phyloP scores from a whole-genome alignment of 2,329 filamentous ascomycete genomes.

The Botrytis galanthina region DNA sequence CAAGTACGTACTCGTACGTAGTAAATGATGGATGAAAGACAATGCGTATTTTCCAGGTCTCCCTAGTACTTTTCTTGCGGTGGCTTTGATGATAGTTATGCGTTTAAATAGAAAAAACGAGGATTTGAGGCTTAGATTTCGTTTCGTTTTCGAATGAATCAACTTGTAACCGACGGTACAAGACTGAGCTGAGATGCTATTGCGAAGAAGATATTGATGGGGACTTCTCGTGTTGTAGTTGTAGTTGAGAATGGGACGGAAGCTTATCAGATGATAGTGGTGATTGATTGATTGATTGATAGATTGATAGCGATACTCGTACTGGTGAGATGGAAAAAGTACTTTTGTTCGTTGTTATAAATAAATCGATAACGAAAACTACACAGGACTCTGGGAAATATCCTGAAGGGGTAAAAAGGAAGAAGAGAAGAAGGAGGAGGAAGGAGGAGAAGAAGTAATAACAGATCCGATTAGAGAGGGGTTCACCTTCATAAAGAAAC shows the following conservation, averaged over 20 bases:
- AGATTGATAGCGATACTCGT: no score
- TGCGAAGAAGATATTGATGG: neutral
- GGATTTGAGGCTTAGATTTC: neutral
- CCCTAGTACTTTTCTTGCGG: neutral
- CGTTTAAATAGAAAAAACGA: neutral
- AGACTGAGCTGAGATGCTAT: neutral
- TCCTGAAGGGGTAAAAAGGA: neutral
- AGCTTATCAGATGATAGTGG: neutral
- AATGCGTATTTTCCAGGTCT: neutral
- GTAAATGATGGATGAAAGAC: neutral
- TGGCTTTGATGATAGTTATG: neutral
- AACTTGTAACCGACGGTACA: neutral
- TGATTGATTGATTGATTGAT: no score
- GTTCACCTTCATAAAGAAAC: slow-evolving; percentile 5
- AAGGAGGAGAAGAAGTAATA: neutral
- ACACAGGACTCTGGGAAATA: neutral
- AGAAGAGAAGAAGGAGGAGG: neutral
- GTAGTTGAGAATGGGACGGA: neutral
- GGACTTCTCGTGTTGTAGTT: neutral
- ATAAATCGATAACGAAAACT: neutral
- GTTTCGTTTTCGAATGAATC: neutral
- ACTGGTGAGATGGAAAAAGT: neutral
- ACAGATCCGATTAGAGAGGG: neutral
- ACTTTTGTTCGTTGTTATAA: neutral
- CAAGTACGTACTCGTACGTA: neutral